Percentiles rank a stretch among this genome's conserved stretches.
These are phyloP conservation scores for Picea sitchensis DNA, from an alignment of 75 land plant genomes.

Conservation along the genomic window DNA sequence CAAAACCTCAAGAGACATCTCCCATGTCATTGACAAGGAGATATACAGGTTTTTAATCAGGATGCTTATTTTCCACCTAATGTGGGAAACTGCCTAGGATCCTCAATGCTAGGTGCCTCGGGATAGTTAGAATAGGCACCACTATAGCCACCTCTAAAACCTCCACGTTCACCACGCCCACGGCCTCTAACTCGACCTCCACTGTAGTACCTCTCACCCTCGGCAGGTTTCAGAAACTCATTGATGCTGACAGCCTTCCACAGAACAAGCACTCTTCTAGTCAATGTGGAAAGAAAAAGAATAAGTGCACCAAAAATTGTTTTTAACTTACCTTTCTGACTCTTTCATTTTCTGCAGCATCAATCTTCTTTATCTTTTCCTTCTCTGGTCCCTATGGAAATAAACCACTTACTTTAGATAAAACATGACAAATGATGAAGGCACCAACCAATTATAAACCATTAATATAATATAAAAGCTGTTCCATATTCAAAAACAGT, in stretches of 20 bases:
- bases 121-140: constrained; percentile 2
- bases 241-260: constrained; percentile 56
- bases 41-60: neutral
- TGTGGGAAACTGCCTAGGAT: constrained; percentile 50
- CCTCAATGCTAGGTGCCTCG: constrained; percentile 41
- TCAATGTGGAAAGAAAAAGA: neutral
- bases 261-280: constrained; percentile 1
- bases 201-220: constrained; percentile 40
- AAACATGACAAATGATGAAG: neutral
- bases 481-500: neutral
- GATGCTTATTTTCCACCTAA: constrained; percentile 36
- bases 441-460: neutral
- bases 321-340: constrained; percentile 48
- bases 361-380: constrained; percentile 57
- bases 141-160: constrained; percentile 18
- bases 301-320: neutral
- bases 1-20: neutral
- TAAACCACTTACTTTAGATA: neutral
- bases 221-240: constrained; percentile 65
- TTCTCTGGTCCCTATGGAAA: constrained; percentile 61
- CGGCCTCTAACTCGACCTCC: constrained; percentile 51
- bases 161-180: constrained; percentile 24
- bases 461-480: neutral
- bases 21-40: neutral
- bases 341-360: constrained; percentile 68